Conservation (phyloP, 495 filamentous ascomycete species). For the Letharia columbiana region DNA sequence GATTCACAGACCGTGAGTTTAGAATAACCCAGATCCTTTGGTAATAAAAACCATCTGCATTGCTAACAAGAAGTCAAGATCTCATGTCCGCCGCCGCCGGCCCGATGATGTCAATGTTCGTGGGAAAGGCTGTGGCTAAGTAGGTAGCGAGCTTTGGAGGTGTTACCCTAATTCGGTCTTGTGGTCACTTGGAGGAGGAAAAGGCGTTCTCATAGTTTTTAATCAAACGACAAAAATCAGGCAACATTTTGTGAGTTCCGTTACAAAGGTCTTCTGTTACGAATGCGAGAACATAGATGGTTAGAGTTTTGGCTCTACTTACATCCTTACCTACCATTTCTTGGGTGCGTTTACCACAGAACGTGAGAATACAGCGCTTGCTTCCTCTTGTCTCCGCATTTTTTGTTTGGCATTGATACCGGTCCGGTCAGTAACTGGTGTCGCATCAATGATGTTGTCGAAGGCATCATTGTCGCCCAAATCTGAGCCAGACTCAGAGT, state of each 20-base stretch:
- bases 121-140: neutral
- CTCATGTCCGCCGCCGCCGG: slow-evolving; percentile 10
- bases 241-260: neutral
- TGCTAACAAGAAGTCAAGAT: slow-evolving; percentile 1
- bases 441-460: slow-evolving; percentile 85
- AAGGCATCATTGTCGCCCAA: slow-evolving; percentile 64
- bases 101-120: slow-evolving; percentile 11
- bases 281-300: neutral
- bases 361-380: slow-evolving; percentile 56
- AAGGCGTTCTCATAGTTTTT: neutral
- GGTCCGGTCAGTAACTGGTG: slow-evolving; percentile 71
- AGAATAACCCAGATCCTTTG: neutral
- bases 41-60: neutral
- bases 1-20: slow-evolving; percentile 7
- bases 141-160: neutral
- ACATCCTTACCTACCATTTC: slow-evolving; percentile 36
- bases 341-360: slow-evolving; percentile 52
- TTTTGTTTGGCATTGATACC: slow-evolving; percentile 58
- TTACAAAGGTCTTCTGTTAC: neutral
- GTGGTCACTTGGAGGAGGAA: too few species aligned
- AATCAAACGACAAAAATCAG: neutral
- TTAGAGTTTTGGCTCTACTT: neutral
- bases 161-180: neutral
- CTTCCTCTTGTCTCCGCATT: slow-evolving; percentile 34
- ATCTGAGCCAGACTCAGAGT: slow-evolving; percentile 64